These are phyloP conservation scores for Syzygium aromaticum DNA, from an alignment of 345 rosid genomes.

Conservation along the genomic window DNA sequence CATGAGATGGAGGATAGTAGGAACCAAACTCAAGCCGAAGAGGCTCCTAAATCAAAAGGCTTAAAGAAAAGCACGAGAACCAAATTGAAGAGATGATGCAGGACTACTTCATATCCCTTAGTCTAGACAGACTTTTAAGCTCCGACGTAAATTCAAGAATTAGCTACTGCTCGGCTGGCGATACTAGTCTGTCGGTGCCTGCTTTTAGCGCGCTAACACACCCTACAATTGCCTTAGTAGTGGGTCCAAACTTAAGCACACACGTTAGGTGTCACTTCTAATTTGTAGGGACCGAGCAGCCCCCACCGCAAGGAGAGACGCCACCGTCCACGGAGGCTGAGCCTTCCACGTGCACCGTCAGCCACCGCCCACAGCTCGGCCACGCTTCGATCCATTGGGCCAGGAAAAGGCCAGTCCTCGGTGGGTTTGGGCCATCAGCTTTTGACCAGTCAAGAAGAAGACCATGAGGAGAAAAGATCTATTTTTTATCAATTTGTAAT, in stretches of 20 bases:
- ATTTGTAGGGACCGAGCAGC: neutral
- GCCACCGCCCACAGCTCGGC: neutral
- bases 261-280: neutral
- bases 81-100: neutral
- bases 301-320: neutral
- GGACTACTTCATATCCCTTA: neutral
- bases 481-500: neutral
- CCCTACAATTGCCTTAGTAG: neutral
- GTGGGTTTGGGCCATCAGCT: neutral
- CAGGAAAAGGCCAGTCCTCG: neutral
- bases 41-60: neutral
- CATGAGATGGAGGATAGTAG: neutral
- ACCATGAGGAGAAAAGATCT: neutral
- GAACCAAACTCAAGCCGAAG: neutral
- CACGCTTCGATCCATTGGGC: neutral
- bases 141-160: neutral
- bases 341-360: neutral
- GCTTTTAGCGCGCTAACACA: neutral
- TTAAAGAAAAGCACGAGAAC: neutral
- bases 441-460: neutral
- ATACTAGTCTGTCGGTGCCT: neutral
- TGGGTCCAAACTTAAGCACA: neutral
- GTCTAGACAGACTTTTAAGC: neutral
- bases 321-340: neutral
- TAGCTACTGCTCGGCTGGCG: neutral